These are phyloP conservation scores for Ogataea saltuana DNA, from an alignment of 805 yeast species.

Conservation along the genomic window DNA sequence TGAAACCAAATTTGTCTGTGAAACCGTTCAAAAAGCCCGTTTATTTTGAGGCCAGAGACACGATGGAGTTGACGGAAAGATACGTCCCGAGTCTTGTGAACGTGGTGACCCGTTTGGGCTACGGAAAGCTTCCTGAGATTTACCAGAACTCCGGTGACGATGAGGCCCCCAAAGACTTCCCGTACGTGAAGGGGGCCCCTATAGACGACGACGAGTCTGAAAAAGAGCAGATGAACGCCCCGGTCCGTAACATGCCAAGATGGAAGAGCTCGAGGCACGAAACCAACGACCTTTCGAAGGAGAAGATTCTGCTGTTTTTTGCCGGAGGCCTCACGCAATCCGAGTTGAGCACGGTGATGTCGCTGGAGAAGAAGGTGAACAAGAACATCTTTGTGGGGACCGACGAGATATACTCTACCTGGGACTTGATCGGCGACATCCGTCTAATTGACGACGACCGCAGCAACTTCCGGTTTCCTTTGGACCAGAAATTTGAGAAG, in stretches of 20 bases:
- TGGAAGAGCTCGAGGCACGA: constrained; percentile 32
- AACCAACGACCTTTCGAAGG: constrained; percentile 41
- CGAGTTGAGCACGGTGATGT: constrained; percentile 76
- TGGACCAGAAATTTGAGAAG: constrained; percentile 21
- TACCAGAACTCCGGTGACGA: constrained; percentile 25
- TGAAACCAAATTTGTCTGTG: constrained; percentile 41
- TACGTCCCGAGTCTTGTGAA: constrained; percentile 32
- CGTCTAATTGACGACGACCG: constrained; percentile 31
- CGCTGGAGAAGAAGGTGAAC: constrained; percentile 58
- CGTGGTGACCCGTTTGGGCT: constrained; percentile 28
- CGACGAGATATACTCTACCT: constrained; percentile 60
- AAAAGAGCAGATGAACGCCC: constrained; percentile 9
- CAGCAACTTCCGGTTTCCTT: constrained; percentile 27
- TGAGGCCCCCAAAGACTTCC: constrained; percentile 54
- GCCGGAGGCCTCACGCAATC: constrained; percentile 90
- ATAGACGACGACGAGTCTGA: constrained; percentile 24
- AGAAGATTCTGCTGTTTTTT: constrained; percentile 73
- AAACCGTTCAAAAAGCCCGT: constrained; percentile 49
- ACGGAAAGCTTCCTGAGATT: constrained; percentile 31
- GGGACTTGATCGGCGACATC: constrained; percentile 37
- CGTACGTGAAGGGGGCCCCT: constrained; percentile 43
- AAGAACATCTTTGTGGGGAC: constrained; percentile 82
- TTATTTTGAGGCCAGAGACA: constrained; percentile 50
- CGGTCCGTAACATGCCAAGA: constrained; percentile 32
- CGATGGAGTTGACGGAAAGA: constrained; percentile 28